Evolutionary conservation across 2,329 filamentous ascomycete genomes (phyloP).

Genomic region (Periconia sp.): DNA sequence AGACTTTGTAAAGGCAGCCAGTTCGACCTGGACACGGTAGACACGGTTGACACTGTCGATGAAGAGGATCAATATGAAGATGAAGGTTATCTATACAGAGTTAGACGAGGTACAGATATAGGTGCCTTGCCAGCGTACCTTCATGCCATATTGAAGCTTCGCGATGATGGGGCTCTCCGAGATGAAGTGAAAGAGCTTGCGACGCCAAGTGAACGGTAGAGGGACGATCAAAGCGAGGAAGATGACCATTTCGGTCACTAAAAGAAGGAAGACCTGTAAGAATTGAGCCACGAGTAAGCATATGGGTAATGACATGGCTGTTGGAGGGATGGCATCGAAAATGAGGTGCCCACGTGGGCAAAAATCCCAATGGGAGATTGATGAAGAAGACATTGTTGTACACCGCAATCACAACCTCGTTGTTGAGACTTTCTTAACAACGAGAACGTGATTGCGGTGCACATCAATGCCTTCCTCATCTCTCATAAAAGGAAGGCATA

Average conservation of each 20-base stretch:
- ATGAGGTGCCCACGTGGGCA: neutral
- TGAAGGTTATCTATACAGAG: constrained; percentile 76
- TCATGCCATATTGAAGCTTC: constrained; percentile 95
- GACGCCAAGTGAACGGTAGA: constrained; percentile 81
- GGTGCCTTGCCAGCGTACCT: constrained; percentile 53
- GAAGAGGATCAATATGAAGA: constrained; percentile 98
- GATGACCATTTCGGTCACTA: constrained; percentile 80
- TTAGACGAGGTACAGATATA: constrained; percentile 10
- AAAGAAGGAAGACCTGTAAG: constrained; percentile 75
- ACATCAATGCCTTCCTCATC: neutral
- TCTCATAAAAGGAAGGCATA: neutral
- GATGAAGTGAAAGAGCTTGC: constrained; percentile 93
- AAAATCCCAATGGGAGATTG: neutral
- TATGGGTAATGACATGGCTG: constrained; percentile 13
- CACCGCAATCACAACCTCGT: too few relatives aligned
- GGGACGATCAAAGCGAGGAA: constrained; percentile 82
- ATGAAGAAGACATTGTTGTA: too few relatives aligned
- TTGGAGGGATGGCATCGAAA: neutral
- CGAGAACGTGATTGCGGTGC: neutral
- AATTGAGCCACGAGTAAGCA: constrained; percentile 28
- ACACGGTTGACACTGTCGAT: constrained; percentile 95
- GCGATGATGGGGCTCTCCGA: constrained; percentile 83
- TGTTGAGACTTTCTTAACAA: too few relatives aligned
- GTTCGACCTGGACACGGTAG: constrained; percentile 92
- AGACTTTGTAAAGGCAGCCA: constrained; percentile 71